These are phyloP conservation scores for Jatropha curcas DNA, from an alignment of 345 rosid species.

Conservation along the genomic window DNA sequence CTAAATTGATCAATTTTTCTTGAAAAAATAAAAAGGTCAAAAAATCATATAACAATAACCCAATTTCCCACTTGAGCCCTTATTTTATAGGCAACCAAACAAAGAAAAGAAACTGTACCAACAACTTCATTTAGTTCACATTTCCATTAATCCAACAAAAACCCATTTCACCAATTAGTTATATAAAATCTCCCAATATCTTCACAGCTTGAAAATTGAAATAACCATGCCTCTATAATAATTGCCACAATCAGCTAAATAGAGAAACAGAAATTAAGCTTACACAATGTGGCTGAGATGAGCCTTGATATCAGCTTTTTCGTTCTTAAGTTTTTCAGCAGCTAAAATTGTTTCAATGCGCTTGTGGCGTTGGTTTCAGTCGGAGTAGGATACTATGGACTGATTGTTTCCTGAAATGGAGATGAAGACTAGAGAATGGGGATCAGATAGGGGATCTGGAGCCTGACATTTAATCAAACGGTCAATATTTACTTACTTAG, in stretches of 20 bases:
- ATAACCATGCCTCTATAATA: not conserved
- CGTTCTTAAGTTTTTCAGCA: not conserved
- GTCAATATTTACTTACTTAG: not conserved
- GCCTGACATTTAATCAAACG: not conserved
- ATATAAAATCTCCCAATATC: not conserved
- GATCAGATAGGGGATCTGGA: not conserved
- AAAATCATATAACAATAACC: not conserved
- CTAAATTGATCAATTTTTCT: not conserved
- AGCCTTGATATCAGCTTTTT: not conserved
- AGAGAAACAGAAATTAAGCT: not conserved
- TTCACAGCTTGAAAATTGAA: not conserved
- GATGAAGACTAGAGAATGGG: not conserved
- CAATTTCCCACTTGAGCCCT: not conserved
- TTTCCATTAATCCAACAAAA: not conserved
- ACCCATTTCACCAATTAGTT: slow-evolving; percentile 1
- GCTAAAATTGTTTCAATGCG: not conserved
- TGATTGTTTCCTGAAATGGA: not conserved
- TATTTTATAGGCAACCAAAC: slow-evolving; percentile 4
- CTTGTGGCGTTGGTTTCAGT: not conserved
- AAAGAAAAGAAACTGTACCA: not conserved
- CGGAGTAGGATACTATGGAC: not conserved
- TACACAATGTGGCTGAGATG: not conserved
- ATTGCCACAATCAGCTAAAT: not conserved
- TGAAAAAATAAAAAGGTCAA: not conserved
- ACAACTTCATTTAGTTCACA: not conserved